Evolutionary conservation across 345 rosid species (phyloP), one percentile per base, ranked within the genome.

Genomic region (Citrus mangshanensis): DNA sequence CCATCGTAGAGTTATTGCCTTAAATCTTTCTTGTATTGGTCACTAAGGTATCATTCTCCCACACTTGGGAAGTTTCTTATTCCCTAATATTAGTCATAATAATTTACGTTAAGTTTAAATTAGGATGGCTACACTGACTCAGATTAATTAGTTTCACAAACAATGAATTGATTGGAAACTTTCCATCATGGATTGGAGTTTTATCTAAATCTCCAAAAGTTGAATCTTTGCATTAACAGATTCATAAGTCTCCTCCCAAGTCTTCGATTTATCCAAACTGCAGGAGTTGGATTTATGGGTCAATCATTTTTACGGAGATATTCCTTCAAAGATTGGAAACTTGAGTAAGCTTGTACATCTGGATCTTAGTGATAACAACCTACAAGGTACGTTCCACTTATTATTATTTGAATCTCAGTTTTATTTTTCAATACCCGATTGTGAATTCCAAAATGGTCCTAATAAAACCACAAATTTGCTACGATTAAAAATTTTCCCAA

Each of bases 1-100:
- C 63, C 68, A 66, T 58, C 40, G 10, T 9, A 80, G 82, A 61
- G 79, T 74, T 51, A 80, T 28, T 28, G 69, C 75, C 51, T 60
- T 80, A 35, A 34, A 59, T 24, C 82, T 74, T n/a, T 61, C 79
- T n/a, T 2, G 10, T 68, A 38, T 74, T 74, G 70, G n/a, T 9
- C 60, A 68, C 9, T 0, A 40, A 12, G 82, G 82, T 22, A 74
- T 61, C 56, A 25, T 81, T 16, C 55, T 74, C 34, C 74, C 64
- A 40, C 24, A 72, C 16, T 66, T 10, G 0, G 49, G 14, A 0
- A 42, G 12, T 42, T 9, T 42, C 14, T 42, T 9, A 2, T 42
- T 42, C 62, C 74, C 72, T 19, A 12, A 27, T 18, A 32, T 79
- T 19, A 13, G 46, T 6, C 19, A 59, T 46, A 81, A 81, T 21